Conservation (phyloP, 345 rosid species). For the Cardamine occulta region DNA sequence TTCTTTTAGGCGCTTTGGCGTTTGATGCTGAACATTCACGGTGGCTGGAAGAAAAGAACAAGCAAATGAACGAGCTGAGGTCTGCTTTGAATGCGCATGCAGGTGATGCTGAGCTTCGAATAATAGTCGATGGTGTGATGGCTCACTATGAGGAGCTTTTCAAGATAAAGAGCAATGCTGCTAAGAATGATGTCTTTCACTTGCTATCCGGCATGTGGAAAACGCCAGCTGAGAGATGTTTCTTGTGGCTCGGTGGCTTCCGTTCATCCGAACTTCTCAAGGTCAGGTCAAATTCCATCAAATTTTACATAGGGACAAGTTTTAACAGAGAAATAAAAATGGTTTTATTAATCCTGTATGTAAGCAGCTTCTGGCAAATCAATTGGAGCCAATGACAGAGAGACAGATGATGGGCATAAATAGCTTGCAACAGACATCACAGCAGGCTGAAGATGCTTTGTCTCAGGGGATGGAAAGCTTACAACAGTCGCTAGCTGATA, state of each 20-base stretch:
- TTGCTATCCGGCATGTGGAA: slow-evolving; percentile 99
- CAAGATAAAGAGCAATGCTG: slow-evolving; percentile 93
- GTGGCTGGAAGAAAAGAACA: slow-evolving; percentile 92
- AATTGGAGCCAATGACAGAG: slow-evolving; percentile 96
- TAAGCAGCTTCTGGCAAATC: slow-evolving; percentile 79
- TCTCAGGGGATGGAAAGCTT: slow-evolving; percentile 99
- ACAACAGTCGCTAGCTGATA: slow-evolving; percentile 93
- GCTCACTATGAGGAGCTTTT: slow-evolving; percentile 93
- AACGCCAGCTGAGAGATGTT: slow-evolving; percentile 99
- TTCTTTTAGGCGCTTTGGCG: slow-evolving; percentile 87
- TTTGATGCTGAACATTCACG: slow-evolving; percentile 94
- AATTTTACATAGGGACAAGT: neutral
- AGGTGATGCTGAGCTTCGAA: slow-evolving; percentile 90
- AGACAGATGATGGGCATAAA: slow-evolving; percentile 77
- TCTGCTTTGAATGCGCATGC: slow-evolving; percentile 95
- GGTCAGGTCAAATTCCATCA: slow-evolving; percentile 52
- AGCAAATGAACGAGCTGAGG: slow-evolving; percentile 87
- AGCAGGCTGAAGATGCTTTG: slow-evolving; percentile 97
- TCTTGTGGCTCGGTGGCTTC: slow-evolving; percentile 99
- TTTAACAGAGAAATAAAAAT: neutral
- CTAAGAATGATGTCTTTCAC: slow-evolving; percentile 97
- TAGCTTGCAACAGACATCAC: slow-evolving; percentile 95
- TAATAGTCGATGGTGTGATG: slow-evolving; percentile 78
- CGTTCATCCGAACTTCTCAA: slow-evolving; percentile 98
- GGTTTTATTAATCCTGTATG: slow-evolving; percentile 15